Percentiles rank a stretch among this genome's conserved stretches.
Conservation (phyloP, 345 rosid species). For the Gossypium anomalum region DNA sequence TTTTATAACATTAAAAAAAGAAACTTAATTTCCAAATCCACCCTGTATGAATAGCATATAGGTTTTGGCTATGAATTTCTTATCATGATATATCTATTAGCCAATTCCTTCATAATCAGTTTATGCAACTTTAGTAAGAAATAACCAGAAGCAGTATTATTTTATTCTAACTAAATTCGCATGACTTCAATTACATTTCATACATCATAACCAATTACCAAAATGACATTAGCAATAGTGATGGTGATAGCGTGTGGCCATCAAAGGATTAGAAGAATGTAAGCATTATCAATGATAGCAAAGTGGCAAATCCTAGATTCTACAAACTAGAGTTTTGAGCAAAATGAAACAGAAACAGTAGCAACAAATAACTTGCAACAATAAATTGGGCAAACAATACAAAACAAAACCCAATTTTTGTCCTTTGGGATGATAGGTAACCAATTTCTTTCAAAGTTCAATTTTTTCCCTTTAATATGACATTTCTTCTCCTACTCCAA, state of each 20-base stretch:
- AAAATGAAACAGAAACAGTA: neutral
- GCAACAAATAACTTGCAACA: too few relatives aligned
- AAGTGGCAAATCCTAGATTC: neutral
- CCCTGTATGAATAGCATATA: too few relatives aligned
- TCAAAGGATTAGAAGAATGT: neutral
- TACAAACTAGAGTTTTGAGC: neutral
- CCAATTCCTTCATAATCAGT: neutral
- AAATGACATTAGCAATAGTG: neutral
- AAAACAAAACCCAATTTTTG: too few relatives aligned
- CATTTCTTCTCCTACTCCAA: neutral
- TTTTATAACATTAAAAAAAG: too few relatives aligned
- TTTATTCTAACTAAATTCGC: too few relatives aligned
- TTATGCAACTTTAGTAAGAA: neutral
- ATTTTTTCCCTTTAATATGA: neutral
- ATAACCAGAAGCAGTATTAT: neutral
- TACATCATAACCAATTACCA: too few relatives aligned
- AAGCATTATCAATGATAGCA: neutral
- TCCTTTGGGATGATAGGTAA: neutral
- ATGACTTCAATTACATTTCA: neutral
- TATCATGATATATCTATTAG: neutral
- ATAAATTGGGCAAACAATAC: too few relatives aligned
- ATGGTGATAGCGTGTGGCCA: neutral
- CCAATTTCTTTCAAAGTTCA: neutral
- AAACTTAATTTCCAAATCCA: neutral
- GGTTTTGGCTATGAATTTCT: neutral